Evolutionary conservation across 352 stramenopile genomes (phyloP).

Genomic region (Elongisporangium prolatum): DNA sequence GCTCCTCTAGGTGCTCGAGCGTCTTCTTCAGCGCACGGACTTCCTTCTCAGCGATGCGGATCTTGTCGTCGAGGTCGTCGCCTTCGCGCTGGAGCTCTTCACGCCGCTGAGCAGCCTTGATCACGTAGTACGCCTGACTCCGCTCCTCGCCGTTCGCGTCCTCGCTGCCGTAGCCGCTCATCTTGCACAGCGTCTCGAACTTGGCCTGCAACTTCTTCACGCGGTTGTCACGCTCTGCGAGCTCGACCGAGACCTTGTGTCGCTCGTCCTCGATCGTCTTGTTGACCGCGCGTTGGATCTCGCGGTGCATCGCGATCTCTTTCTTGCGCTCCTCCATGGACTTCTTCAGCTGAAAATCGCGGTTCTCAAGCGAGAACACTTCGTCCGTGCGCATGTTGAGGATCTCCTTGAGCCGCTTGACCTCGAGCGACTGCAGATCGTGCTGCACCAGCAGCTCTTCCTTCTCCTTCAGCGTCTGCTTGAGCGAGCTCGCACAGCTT

Average conservation of each 20-base stretch:
- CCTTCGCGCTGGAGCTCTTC: conserved; percentile 95
- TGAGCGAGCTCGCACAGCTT: conserved; percentile 80
- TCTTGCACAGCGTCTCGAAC: conserved; percentile 89
- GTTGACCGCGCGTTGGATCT: conserved; percentile 88
- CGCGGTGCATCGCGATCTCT: conserved; percentile 83
- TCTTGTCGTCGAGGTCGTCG: conserved; percentile 94
- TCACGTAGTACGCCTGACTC: conserved; percentile 95
- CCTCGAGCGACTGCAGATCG: conserved; percentile 93
- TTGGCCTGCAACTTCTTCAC: conserved; percentile 93
- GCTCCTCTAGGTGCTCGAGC: conserved; percentile 87
- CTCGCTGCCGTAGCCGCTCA: conserved; percentile 56
- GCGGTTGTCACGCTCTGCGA: conserved; percentile 78
- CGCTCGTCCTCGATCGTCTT: conserved; percentile 90
- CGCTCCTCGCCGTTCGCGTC: conserved; percentile 73
- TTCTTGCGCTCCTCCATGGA: conserved; percentile 93
- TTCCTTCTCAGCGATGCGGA: conserved; percentile 90
- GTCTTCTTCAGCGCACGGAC: conserved; percentile 92
- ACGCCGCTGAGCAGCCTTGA: conserved; percentile 92
- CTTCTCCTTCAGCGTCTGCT: conserved; percentile 78
- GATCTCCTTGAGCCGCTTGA: conserved; percentile 87
- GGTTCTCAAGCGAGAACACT: conserved; percentile 93
- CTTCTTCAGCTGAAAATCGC: conserved; percentile 90
- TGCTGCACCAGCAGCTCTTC: conserved; percentile 93
- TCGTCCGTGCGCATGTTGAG: conserved; percentile 88
- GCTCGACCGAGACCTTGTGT: conserved; percentile 91